phyloP scores from a whole-genome alignment of 352 stramenopile genomes.

The Phytopythium ostracodes region DNA sequence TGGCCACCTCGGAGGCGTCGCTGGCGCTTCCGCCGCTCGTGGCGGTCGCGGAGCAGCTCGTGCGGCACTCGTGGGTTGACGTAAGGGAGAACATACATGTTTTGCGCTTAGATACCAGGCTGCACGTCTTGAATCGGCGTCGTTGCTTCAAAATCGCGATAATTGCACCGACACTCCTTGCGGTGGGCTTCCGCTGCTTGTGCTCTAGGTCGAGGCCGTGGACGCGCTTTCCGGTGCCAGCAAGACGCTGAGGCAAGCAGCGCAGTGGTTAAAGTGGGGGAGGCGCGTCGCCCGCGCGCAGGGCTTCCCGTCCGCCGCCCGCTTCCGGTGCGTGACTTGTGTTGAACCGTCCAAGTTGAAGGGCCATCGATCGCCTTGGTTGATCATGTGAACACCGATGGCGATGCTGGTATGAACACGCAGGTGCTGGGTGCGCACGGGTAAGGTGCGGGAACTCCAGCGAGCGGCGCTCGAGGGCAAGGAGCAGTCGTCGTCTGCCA shows the following conservation, averaged over 20 bases:
- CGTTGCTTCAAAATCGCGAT: not conserved
- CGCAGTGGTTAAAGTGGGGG: conserved; percentile 26
- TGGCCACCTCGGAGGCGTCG: not conserved
- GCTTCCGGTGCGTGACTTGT: conserved; percentile 23
- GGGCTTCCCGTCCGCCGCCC: conserved; percentile 19
- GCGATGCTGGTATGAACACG: not conserved
- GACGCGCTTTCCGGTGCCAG: conserved; percentile 24
- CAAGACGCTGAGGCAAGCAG: conserved; percentile 12
- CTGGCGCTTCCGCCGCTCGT: not conserved
- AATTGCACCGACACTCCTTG: not conserved
- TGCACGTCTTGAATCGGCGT: not conserved
- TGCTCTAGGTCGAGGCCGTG: conserved; percentile 26
- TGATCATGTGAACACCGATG: not conserved
- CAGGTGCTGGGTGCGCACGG: conserved; percentile 39
- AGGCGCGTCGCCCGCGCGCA: conserved; percentile 16
- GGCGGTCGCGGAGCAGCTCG: conserved; percentile 27
- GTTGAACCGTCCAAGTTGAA: not conserved
- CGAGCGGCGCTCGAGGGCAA: not conserved
- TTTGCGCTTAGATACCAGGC: too few relatives aligned
- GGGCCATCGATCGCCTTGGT: not conserved
- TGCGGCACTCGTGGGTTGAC: conserved; percentile 36
- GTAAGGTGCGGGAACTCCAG: conserved; percentile 15
- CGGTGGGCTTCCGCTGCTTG: not conserved
- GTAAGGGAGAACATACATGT: conserved; percentile 15
- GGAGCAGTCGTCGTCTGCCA: not conserved